These are phyloP conservation scores for Aspergillus sp. DNA, from an alignment of 2,329 filamentous ascomycete genomes.

Conservation along the genomic window DNA sequence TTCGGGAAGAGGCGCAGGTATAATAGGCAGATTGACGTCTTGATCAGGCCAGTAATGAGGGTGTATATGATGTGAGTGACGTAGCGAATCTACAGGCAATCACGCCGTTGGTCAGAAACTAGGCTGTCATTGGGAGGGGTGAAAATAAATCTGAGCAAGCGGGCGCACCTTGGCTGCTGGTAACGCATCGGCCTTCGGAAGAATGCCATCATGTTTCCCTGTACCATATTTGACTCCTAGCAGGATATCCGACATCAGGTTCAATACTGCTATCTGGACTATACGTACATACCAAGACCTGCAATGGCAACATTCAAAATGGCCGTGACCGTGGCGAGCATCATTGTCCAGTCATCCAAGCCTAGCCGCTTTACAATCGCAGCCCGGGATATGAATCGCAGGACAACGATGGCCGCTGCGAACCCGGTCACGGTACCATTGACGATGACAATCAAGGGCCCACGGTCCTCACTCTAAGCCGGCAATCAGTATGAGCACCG, in stretches of 20 bases:
- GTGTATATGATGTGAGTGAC: conserved; percentile 9
- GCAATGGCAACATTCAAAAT: not conserved
- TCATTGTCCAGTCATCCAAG: not conserved
- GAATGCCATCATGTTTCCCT: not conserved
- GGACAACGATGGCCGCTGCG: not conserved
- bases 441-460: not conserved
- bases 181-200: not conserved
- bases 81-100: not conserved
- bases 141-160: not conserved
- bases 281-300: not conserved
- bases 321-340: not conserved
- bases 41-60: conserved; percentile 8
- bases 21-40: conserved; percentile 9
- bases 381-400: not conserved
- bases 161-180: not conserved
- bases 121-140: no score
- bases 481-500: not conserved
- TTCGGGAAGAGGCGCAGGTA: conserved; percentile 12
- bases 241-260: not conserved
- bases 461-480: not conserved
- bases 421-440: not conserved
- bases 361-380: not conserved
- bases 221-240: not conserved
- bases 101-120: not conserved
- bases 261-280: not conserved